phyloP scores from a whole-genome alignment of 352 stramenopile genomes.

The Globisporangium middletonii region DNA sequence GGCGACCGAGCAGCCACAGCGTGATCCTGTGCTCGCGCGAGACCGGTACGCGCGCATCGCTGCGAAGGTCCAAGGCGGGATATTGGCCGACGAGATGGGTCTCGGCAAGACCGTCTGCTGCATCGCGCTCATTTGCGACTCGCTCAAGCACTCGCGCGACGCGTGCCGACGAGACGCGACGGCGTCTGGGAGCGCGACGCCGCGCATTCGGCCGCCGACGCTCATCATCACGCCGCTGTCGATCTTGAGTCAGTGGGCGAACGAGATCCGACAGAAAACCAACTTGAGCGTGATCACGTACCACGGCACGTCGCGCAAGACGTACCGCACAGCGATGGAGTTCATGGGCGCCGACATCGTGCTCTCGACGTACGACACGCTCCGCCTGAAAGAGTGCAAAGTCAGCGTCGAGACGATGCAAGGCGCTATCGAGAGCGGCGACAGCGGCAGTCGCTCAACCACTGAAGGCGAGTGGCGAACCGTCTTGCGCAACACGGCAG shows the following conservation, averaged over 20 bases:
- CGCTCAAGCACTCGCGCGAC: slow-evolving; percentile 36
- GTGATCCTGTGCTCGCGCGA: too few relatives aligned
- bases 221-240: slow-evolving; percentile 82
- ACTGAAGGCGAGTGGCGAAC: slow-evolving; percentile 11
- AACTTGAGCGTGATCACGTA: slow-evolving; percentile 74
- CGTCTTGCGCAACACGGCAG: slow-evolving; percentile 5
- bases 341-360: slow-evolving; percentile 80
- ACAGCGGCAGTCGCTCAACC: slow-evolving; percentile 6
- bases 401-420: slow-evolving; percentile 21
- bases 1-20: slow-evolving; percentile 14
- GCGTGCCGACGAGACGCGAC: slow-evolving; percentile 13
- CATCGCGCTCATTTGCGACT: slow-evolving; percentile 72
- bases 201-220: slow-evolving; percentile 45
- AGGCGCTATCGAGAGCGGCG: neutral
- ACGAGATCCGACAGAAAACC: slow-evolving; percentile 73
- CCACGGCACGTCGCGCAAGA: slow-evolving; percentile 58
- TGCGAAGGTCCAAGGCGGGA: slow-evolving; percentile 54
- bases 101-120: slow-evolving; percentile 89
- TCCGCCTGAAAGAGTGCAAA: slow-evolving; percentile 69
- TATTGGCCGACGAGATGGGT: slow-evolving; percentile 87
- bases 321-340: slow-evolving; percentile 52
- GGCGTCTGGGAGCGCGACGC: slow-evolving; percentile 13
- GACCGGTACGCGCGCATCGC: slow-evolving; percentile 21
- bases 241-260: slow-evolving; percentile 82
- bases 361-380: slow-evolving; percentile 75